Percentiles rank a stretch among this genome's conserved stretches.
Conservation (phyloP, 257 asterid species). For the Capsicum baccatum region DNA sequence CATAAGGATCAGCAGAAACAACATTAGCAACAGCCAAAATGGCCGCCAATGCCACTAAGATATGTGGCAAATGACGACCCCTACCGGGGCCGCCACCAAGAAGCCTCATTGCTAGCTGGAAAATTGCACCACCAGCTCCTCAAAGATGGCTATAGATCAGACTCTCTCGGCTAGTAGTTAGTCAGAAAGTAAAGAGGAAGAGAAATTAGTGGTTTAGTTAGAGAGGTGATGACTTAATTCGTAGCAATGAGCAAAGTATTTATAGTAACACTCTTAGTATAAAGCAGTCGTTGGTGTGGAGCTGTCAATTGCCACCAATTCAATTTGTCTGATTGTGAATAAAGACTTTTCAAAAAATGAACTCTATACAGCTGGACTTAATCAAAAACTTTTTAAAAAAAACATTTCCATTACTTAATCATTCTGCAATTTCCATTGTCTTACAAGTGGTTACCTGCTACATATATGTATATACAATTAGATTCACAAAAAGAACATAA, state of each 20-base stretch:
- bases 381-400: background rate
- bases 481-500: background rate
- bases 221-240: conserved; percentile 36
- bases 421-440: conserved; percentile 28
- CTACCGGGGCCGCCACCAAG: conserved; percentile 44
- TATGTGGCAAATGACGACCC: conserved; percentile 50
- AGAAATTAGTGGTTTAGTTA: background rate
- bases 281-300: conserved; percentile 39
- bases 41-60: conserved; percentile 59
- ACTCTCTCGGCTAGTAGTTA: background rate
- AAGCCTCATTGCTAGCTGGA: conserved; percentile 46
- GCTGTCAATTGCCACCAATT: conserved; percentile 51
- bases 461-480: background rate
- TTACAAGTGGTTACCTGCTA: conserved; percentile 45
- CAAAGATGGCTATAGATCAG: conserved; percentile 20
- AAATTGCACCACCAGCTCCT: conserved; percentile 35
- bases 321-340: conserved; percentile 32
- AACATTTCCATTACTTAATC: conserved; percentile 21
- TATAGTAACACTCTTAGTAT: conserved; percentile 35
- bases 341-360: conserved; percentile 13
- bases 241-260: conserved; percentile 34
- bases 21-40: conserved; percentile 47
- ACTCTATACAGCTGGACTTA: conserved; percentile 50
- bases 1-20: conserved; percentile 62
- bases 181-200: background rate